Base-by-base conservation (phyloP, 495 filamentous ascomycete species). In the Penicillium coffeae region DNA sequence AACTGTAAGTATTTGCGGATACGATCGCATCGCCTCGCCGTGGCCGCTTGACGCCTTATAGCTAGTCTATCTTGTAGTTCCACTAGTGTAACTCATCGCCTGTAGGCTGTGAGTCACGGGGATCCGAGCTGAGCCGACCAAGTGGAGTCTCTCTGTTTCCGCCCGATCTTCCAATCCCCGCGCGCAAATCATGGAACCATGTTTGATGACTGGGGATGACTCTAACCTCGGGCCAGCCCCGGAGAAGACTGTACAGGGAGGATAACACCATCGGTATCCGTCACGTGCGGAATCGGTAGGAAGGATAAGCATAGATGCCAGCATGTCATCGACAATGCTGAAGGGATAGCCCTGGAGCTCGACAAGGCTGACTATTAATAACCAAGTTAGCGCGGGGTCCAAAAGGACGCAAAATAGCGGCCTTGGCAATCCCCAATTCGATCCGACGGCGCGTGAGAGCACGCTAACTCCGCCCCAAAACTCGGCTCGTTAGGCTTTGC, bases 371-470 rank as follows among this genome's bases (percentile, higher is more conserved):
- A 25, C 47, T 50, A 54, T 54, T 46, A 46, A 49, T 50, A 54
- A 45, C 41, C 21, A 30, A 37, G 21, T 52, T 58, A 54, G 51
- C 55, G 55, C 55, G 47, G 59, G 52, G 59, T 59, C 59, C 47
- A 21, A 56, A 55, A 42, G 45, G 54, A 13, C 32, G 15, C 14
- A 34, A 45, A 19, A 30, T 30, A 30, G 25, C 25, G 42, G 42
- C 38, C 58, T 59, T 53, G 55, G 55, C 50, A 27, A 12, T 2
- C 43, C 32, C 27, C 22, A 44, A 32, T 44, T 25, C 27, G 22
- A 44, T 47, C 22, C 35, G 19, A 49, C 35, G 51, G 51, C 51
- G 46, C 51, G 47, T 53, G 51, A 44, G 21, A 48, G 25, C 36
- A 14, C 20, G 30, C 22, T 18, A 45, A 40, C 47, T 30, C 21